phyloP scores from a whole-genome alignment of 768 basidiomycete genomes.

The Scleroderma bovista region DNA sequence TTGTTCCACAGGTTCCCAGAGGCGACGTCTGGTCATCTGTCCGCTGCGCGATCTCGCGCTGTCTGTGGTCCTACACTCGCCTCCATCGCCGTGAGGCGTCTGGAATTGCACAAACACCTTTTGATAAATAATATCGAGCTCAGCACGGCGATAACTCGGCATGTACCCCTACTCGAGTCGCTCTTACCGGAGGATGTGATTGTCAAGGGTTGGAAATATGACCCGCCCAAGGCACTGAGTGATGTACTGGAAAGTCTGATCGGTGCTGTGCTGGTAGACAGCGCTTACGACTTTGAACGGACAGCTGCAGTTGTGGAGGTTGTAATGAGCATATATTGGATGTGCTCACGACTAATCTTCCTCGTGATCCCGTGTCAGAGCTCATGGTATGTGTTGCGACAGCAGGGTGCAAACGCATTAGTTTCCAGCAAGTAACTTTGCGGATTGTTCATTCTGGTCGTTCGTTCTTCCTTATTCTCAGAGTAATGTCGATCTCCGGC shows the following conservation, averaged over 20 bases:
- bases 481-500: constrained; percentile 38
- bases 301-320: constrained; percentile 54
- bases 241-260: constrained; percentile 84
- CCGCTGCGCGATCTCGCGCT: constrained; percentile 61
- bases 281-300: constrained; percentile 66
- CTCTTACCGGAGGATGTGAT: constrained; percentile 59
- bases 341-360: constrained; percentile 51
- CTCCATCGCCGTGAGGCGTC: constrained; percentile 55
- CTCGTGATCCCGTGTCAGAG: constrained; percentile 67
- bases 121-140: constrained; percentile 67
- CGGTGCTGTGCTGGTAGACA: constrained; percentile 80
- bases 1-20: constrained; percentile 64
- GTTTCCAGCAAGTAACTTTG: constrained; percentile 35
- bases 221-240: constrained; percentile 81
- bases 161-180: constrained; percentile 53
- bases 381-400: constrained; percentile 62
- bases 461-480: constrained; percentile 10
- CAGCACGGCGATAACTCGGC: constrained; percentile 54
- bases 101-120: constrained; percentile 64
- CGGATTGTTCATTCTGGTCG: background rate
- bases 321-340: constrained; percentile 61
- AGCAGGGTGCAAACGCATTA: constrained; percentile 49
- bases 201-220: constrained; percentile 68
- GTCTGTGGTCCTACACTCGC: constrained; percentile 75
- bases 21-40: constrained; percentile 73